Conservation (phyloP, 176 grass and related monocot genomes). For the Ensete ventricosum region DNA sequence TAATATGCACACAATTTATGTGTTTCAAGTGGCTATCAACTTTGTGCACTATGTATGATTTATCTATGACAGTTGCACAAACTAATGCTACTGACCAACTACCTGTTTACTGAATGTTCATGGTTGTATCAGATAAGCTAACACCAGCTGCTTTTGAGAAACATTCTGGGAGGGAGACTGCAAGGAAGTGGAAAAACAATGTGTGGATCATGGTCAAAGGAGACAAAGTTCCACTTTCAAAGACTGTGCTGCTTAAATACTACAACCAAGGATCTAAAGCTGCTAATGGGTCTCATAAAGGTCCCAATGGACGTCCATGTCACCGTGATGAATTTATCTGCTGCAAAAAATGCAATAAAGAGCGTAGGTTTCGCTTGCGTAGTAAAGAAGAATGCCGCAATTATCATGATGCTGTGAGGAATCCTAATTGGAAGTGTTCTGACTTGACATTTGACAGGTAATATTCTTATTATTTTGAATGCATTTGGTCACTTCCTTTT, state of each 20-base stretch:
- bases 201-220: conserved; percentile 93
- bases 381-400: conserved; percentile 77
- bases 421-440: conserved; percentile 66
- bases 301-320: conserved; percentile 43
- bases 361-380: conserved; percentile 70
- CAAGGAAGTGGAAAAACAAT: conserved; percentile 92
- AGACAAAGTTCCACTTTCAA: conserved; percentile 70
- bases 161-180: conserved; percentile 77
- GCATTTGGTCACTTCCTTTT: not conserved
- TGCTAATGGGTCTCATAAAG: conserved; percentile 49
- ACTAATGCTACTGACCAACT: not conserved
- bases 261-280: conserved; percentile 53
- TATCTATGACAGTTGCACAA: not conserved
- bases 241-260: conserved; percentile 80
- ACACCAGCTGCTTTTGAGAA: conserved; percentile 95
- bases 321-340: conserved; percentile 83
- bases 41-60: too few relatives aligned
- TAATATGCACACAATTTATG: not conserved
- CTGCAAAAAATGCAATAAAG: conserved; percentile 65
- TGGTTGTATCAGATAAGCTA: conserved; percentile 57
- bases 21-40: not conserved
- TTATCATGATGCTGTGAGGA: conserved; percentile 77
- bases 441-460: conserved; percentile 77
- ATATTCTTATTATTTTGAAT: not conserved
- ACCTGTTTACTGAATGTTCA: not conserved